phyloP scores from a whole-genome alignment of 2,329 filamentous ascomycete species.

The Diaporthe longicolla region DNA sequence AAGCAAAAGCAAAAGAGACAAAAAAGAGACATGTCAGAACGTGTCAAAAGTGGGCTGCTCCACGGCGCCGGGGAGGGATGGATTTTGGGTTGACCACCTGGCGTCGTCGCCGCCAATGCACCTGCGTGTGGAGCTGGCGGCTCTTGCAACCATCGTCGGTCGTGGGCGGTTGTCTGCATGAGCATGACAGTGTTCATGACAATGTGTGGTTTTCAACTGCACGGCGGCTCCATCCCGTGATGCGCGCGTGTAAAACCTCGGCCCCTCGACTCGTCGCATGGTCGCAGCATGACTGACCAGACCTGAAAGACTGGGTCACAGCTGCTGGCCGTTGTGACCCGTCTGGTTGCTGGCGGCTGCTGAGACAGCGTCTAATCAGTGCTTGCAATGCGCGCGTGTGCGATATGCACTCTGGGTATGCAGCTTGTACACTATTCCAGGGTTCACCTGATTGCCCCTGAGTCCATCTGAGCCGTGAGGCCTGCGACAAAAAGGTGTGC shows the following conservation, averaged over 20 bases:
- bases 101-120: not conserved
- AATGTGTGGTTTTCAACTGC: not conserved
- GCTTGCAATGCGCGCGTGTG: slow-evolving; percentile 10
- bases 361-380: slow-evolving; percentile 40
- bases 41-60: slow-evolving; percentile 31
- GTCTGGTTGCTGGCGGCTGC: slow-evolving; percentile 38
- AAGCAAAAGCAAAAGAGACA: not conserved
- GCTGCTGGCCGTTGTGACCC: slow-evolving; percentile 23
- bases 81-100: not conserved
- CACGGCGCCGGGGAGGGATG: slow-evolving; percentile 17
- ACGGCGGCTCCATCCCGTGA: not conserved
- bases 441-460: not conserved
- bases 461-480: not conserved
- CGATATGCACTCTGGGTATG: slow-evolving; percentile 6
- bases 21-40: slow-evolving; percentile 25
- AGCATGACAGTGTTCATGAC: not conserved
- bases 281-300: slow-evolving; percentile 29
- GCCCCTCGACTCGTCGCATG: slow-evolving; percentile 22
- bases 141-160: slow-evolving; percentile 11
- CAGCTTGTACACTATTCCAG: not conserved
- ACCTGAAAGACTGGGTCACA: slow-evolving; percentile 18
- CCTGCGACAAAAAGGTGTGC: not conserved
- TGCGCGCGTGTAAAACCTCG: not conserved
- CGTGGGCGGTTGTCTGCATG: slow-evolving; percentile 37
- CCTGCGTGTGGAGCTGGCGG: slow-evolving; percentile 17